Base-by-base conservation (phyloP, 1,284 basidiomycete genomes). In the Fomitopsis pinicola region DNA sequence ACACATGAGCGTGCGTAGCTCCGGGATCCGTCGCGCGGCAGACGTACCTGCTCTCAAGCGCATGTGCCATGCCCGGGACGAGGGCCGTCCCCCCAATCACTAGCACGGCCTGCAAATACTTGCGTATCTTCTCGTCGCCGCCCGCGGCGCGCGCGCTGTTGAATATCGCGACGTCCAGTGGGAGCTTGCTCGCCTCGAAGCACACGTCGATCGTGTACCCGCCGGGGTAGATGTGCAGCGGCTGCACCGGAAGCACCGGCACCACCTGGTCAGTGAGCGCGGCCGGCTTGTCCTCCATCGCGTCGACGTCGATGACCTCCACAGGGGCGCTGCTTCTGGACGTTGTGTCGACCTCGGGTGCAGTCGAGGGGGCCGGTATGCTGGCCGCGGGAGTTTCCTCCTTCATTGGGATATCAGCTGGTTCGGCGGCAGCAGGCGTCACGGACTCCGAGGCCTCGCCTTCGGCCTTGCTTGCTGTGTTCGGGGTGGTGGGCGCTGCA, bases 141-240 rank as follows among this genome's bases (percentile, higher is more conserved):
- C 91, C 92, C 1, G 87, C 89, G 1, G 92, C 88, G 9, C 94
- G 82, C 17, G 96, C 87, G 62, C 92, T 92, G 67, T 97, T 95
- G 74, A 95, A 94, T 64, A 98, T 92, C 2, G 96, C 97, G 12
- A 94, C 91, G 71, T 99, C 97, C 58, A 99, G 81, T 0, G 97
- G 94, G 44, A 97, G 82, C 74, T 95, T 95, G 73, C 89, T 88
- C 33, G 97, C 91, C 76, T 98, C 96, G 66, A 83, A 87, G 59
- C 81, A 81, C 6, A 95, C 84, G 72, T 96, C 94, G 68, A 95
- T 88, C 15, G 80, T 76, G 62, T 64, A 71, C 4, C 70, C 65
- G 15, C 68, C 66, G 3, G 69, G 65, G 30, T 65, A 64, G 46
- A 62, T 64, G 35, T 58, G 60, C 44, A 57, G 57, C n/a, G 63